Percentiles rank a stretch among this genome's conserved stretches.
Conservation (phyloP, 176 grass and related monocot species). For the Lolium multiflorum region DNA sequence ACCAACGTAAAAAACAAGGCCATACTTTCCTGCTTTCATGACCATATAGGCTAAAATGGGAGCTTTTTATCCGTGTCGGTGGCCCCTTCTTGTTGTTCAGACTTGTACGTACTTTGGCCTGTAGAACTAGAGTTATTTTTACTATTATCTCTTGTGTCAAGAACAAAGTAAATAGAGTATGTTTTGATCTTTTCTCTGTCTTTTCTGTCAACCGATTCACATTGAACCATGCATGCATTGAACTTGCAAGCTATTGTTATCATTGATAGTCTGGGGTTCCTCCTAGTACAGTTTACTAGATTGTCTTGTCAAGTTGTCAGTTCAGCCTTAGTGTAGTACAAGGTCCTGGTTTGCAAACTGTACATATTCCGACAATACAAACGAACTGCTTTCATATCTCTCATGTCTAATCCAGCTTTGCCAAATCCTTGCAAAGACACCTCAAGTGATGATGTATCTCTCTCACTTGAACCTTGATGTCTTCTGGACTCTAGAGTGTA, state of each 20-base stretch:
- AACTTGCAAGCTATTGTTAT: constrained; percentile 15
- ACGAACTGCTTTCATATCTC: constrained; percentile 7
- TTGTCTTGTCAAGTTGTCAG: constrained; percentile 22
- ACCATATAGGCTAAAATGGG: constrained; percentile 71
- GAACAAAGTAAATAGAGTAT: constrained; percentile 38
- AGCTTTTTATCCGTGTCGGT: constrained; percentile 67
- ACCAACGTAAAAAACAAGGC: constrained; percentile 87
- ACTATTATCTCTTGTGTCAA: constrained; percentile 55
- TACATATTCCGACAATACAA: neutral
- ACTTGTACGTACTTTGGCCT: constrained; percentile 7
- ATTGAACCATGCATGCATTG: constrained; percentile 33
- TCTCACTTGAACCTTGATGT: neutral
- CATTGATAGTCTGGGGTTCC: neutral
- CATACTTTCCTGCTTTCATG: constrained; percentile 81
- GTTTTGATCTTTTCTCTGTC: constrained; percentile 44
- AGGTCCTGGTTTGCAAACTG: neutral
- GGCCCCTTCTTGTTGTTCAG: constrained; percentile 51
- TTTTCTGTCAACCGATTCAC: constrained; percentile 39
- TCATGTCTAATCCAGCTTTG: neutral
- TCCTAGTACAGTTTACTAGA: neutral
- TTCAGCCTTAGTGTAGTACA: neutral
- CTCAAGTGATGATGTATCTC: neutral
- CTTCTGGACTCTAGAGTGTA: constrained; percentile 1
- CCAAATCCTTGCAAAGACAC: neutral
- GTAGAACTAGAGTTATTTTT: constrained; percentile 36